Conservation (phyloP, 1,139 yeast genomes). For the Scheffersomyces titani region DNA sequence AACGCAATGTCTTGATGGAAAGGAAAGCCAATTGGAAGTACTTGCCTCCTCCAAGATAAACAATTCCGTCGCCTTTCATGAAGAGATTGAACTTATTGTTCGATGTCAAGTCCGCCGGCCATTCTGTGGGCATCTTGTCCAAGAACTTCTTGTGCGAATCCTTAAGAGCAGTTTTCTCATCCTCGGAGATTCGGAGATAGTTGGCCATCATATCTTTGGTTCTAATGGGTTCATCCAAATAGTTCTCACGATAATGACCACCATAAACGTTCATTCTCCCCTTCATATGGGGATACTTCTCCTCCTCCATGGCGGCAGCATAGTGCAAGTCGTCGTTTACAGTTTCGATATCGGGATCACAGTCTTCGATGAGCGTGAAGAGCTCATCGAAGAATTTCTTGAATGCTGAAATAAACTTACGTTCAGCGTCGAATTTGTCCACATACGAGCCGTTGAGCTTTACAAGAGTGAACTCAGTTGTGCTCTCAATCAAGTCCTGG, state of each 20-base stretch:
- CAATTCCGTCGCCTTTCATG: constrained; percentile 16
- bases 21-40: constrained; percentile 20
- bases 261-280: constrained; percentile 35
- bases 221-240: constrained; percentile 29
- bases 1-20: constrained; percentile 19
- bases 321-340: constrained; percentile 33
- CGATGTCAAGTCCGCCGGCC: neutral
- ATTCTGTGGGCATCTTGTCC: neutral
- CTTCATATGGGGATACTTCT: constrained; percentile 19
- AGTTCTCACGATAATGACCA: constrained; percentile 37
- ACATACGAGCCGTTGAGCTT: neutral
- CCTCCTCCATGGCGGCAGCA: constrained; percentile 17
- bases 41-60: constrained; percentile 18
- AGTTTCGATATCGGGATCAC: constrained; percentile 22
- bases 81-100: constrained; percentile 3
- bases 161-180: constrained; percentile 21
- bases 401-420: constrained; percentile 8
- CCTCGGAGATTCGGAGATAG: constrained; percentile 21
- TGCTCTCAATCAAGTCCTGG: constrained; percentile 1
- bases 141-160: constrained; percentile 17
- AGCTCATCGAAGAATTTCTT: constrained; percentile 19
- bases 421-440: constrained; percentile 3
- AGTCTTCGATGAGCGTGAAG: constrained; percentile 17
- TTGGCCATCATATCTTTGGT: constrained; percentile 22
- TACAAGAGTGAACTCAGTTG: neutral